Conservation (phyloP, 2,329 filamentous ascomycete genomes). For the Ceratocystis lukuohia region DNA sequence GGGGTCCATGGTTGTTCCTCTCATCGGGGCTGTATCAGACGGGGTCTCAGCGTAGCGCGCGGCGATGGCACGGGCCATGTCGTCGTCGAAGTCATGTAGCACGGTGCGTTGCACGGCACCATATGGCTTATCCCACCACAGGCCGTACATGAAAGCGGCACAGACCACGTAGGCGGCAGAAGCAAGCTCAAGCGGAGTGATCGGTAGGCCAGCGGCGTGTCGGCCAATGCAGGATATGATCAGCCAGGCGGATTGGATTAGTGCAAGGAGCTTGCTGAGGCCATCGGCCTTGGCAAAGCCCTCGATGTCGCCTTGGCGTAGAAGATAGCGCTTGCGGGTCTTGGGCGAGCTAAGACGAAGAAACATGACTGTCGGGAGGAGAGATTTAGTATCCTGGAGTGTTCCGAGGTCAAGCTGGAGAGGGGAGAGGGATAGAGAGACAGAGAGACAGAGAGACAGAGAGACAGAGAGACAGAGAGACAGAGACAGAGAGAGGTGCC, state of each 20-base stretch:
- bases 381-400: neutral
- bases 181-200: constrained; percentile 28
- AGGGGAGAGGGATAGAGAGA: neutral
- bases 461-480: no score
- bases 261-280: constrained; percentile 27
- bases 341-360: neutral
- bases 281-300: constrained; percentile 28
- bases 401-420: neutral
- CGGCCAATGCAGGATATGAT: constrained; percentile 27
- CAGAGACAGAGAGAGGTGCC: neutral
- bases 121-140: constrained; percentile 28
- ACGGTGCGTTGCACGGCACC: constrained; percentile 10
- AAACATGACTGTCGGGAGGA: neutral
- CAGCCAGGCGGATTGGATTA: constrained; percentile 30
- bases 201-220: constrained; percentile 24
- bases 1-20: neutral
- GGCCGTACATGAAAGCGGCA: constrained; percentile 25
- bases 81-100: constrained; percentile 1
- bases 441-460: no score
- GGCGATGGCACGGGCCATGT: neutral
- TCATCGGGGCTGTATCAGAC: neutral
- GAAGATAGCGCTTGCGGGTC: constrained; percentile 13
- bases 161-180: constrained; percentile 27
- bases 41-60: neutral
- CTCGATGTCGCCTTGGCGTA: constrained; percentile 23